Evolutionary conservation across 1,284 basidiomycete genomes (phyloP).

Genomic region (Trichosporon coremiiforme): DNA sequence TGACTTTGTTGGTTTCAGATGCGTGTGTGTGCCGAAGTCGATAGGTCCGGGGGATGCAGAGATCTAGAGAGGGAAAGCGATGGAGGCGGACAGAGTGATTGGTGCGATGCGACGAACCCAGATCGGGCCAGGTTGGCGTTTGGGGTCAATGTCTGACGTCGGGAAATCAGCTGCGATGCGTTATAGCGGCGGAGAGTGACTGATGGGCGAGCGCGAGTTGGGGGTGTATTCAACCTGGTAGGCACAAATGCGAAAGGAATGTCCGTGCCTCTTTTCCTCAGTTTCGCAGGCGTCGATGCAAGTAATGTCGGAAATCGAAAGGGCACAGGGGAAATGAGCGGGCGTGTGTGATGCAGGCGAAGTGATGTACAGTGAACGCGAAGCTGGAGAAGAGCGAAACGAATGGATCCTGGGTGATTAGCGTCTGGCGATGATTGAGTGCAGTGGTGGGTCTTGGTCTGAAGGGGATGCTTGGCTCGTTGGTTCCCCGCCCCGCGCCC

Average conservation of each 20-base stretch:
- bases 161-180: slow-evolving; percentile 6
- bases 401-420: slow-evolving; percentile 5
- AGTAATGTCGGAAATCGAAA: slow-evolving; percentile 2
- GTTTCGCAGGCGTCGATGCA: neutral
- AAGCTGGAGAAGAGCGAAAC: neutral
- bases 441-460: neutral
- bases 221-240: neutral
- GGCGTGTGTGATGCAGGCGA: slow-evolving; percentile 6
- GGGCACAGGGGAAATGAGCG: neutral
- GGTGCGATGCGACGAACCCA: neutral
- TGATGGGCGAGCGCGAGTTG: neutral
- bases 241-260: neutral
- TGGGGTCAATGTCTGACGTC: neutral
- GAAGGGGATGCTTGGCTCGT: neutral
- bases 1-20: neutral
- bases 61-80: neutral
- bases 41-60: neutral
- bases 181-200: neutral
- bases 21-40: neutral
- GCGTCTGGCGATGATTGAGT: neutral
- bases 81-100: neutral
- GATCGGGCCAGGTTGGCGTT: neutral
- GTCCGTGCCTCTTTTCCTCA: neutral
- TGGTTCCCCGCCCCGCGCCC: neutral
- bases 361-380: slow-evolving; percentile 5